Conservation (phyloP, 2,329 filamentous ascomycete genomes). For the Bertia moriformis region DNA sequence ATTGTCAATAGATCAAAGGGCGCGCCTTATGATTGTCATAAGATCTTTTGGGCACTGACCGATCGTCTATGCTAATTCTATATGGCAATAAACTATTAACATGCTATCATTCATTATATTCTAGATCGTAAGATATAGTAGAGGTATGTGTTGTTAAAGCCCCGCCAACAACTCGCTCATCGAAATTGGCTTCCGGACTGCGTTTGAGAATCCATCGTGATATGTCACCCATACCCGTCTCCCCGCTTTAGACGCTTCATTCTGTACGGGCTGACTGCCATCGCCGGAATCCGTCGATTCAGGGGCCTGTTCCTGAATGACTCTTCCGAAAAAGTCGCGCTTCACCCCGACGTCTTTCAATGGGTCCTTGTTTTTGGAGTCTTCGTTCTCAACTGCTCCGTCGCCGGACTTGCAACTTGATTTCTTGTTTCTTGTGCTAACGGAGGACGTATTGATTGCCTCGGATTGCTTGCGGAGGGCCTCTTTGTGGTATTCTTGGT, state of each 20-base stretch:
- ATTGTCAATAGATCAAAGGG: too few species aligned
- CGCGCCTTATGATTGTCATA: too few species aligned
- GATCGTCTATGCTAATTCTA: too few species aligned
- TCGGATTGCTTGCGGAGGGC: slow-evolving; percentile 13
- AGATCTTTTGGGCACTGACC: too few species aligned
- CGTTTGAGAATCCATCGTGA: slow-evolving; percentile 56
- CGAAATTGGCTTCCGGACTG: slow-evolving; percentile 51
- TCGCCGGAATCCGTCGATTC: slow-evolving; percentile 8
- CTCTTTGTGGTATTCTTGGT: slow-evolving; percentile 47
- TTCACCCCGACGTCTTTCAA: slow-evolving; percentile 21
- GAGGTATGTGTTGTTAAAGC: too few species aligned
- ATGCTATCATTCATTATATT: too few species aligned
- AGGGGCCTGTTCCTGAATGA: slow-evolving; percentile 25
- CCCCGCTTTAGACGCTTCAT: slow-evolving; percentile 17
- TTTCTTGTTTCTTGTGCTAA: slow-evolving; percentile 10
- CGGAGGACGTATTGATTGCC: slow-evolving; percentile 5
- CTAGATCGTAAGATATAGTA: too few species aligned
- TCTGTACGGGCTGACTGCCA: slow-evolving; percentile 9
- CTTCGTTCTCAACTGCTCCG: not conserved
- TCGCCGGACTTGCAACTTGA: slow-evolving; percentile 2
- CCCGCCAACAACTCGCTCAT: slow-evolving; percentile 43
- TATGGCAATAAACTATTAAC: too few species aligned
- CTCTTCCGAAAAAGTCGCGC: slow-evolving; percentile 51
- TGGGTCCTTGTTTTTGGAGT: slow-evolving; percentile 6
- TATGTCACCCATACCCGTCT: slow-evolving; percentile 50